Evolutionary conservation across 2,329 filamentous ascomycete genomes (phyloP), one percentile per base, ranked within the genome.

Genomic region (Aplosporella prunicola): DNA sequence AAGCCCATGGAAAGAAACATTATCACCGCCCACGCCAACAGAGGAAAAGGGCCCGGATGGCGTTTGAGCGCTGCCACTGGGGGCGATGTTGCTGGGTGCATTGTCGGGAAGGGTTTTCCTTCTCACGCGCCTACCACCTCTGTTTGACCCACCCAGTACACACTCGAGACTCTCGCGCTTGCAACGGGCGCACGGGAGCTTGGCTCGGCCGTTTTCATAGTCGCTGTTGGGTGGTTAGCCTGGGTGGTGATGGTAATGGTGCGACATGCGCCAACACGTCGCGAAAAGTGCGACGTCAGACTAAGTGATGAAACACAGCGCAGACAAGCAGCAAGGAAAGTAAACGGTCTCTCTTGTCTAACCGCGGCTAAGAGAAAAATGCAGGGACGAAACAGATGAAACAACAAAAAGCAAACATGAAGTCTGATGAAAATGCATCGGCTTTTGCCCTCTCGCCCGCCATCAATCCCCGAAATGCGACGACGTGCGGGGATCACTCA

Each of bases 131-230:
- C 72, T 64, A 10, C 74, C 74, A 30, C 74, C 74, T 38, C 73
- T 68, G 49, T 76, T 76, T 32, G 71, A 74, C 29, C 69, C 68
- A 6, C 72, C 73, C 14, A 77, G 63, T 9, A 77, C 64, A 51
- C 74, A 78, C 43, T 76, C 71, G 35, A 71, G 69, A 40, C 66
- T 62, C 44, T 76, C 72, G 46, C 68, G 67, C 43, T 71, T 66
- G 55, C 74, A 78, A 38, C 74, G 61, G 35, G 72, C 65, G 46
- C 74, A 78, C 17, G 74, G 74, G 18, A 61, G 67, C 50, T 52
- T 66, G 54, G 51, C 68, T 55, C 58, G 61, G 54, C 55, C 70
- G 20, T 40, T 35, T 22, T 40, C 32, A 32, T 40, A 40, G 57
- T 63, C 69, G 59, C 57, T 61, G 26, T 22, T n/a, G n/a, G n/a